These are phyloP conservation scores for Arthonia radiata DNA, from an alignment of 495 filamentous ascomycete genomes.

Conservation along the genomic window DNA sequence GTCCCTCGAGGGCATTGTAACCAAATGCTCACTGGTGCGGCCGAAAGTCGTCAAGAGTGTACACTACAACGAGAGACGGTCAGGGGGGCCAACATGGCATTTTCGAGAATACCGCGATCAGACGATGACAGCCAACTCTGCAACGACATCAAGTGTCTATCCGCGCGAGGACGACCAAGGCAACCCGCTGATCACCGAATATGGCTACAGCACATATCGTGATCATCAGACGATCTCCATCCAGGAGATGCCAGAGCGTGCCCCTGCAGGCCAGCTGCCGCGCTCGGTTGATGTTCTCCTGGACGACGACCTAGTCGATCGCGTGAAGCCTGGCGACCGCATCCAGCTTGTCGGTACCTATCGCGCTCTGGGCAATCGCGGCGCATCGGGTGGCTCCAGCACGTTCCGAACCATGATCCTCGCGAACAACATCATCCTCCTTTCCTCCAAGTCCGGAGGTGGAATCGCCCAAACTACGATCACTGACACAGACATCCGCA, in stretches of 20 bases:
- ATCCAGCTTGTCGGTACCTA: slow-evolving; percentile 92
- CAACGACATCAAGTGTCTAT: slow-evolving; percentile 71
- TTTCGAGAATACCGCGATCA: slow-evolving; percentile 79
- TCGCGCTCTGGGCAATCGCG: slow-evolving; percentile 78
- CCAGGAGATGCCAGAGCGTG: slow-evolving; percentile 97
- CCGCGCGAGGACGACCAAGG: slow-evolving; percentile 80
- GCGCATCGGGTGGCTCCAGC: slow-evolving; percentile 61
- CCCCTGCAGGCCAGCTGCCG: slow-evolving; percentile 85
- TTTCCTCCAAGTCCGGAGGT: slow-evolving; percentile 89
- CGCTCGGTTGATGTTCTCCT: slow-evolving; percentile 93
- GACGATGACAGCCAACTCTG: slow-evolving; percentile 79
- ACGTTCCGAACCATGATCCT: slow-evolving; percentile 83
- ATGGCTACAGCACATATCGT: slow-evolving; percentile 82
- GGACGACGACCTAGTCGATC: slow-evolving; percentile 91
- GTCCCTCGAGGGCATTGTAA: slow-evolving; percentile 93
- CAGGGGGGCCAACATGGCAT: slow-evolving; percentile 60
- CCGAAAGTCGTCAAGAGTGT: slow-evolving; percentile 96
- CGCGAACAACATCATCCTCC: slow-evolving; percentile 82
- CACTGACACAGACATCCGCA: slow-evolving; percentile 93
- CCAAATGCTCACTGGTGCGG: slow-evolving; percentile 78
- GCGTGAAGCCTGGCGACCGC: slow-evolving; percentile 82
- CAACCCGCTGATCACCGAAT: slow-evolving; percentile 69
- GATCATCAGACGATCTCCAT: slow-evolving; percentile 97
- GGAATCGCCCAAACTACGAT: slow-evolving; percentile 80
- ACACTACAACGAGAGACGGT: slow-evolving; percentile 69